Percentiles rank a stretch among this genome's conserved stretches.
phyloP scores from a whole-genome alignment of 2,329 filamentous ascomycete genomes.

The Zelopaecilomyces penicillatus region DNA sequence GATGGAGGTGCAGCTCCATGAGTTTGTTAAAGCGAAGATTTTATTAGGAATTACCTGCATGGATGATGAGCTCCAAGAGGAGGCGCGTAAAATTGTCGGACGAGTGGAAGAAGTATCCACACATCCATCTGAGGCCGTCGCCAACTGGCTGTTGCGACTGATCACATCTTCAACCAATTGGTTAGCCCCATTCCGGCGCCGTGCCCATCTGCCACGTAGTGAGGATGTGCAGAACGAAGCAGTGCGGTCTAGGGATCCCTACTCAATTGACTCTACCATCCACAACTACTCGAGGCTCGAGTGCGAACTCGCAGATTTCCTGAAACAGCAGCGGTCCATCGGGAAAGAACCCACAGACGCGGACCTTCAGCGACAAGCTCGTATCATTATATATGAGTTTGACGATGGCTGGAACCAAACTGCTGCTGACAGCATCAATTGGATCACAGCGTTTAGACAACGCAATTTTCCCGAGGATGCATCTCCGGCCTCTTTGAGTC shows the following conservation, averaged over 20 bases:
- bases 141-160: conserved; percentile 48
- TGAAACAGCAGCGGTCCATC: conserved; percentile 33
- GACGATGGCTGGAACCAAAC: conserved; percentile 59
- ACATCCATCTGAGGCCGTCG: conserved; percentile 40
- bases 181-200: conserved; percentile 47
- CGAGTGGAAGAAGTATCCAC: conserved; percentile 46
- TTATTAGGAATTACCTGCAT: conserved; percentile 50
- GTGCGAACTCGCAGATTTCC: conserved; percentile 45
- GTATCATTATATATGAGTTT: conserved; percentile 53
- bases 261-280: conserved; percentile 50
- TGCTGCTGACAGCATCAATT: conserved; percentile 46
- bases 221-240: conserved; percentile 44
- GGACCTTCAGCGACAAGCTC: conserved; percentile 47
- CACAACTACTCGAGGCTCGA: conserved; percentile 51
- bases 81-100: conserved; percentile 50
- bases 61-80: conserved; percentile 51
- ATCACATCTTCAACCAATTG: conserved; percentile 43
- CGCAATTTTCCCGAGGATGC: conserved; percentile 28
- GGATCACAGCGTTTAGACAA: conserved; percentile 45
- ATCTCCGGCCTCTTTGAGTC: background rate
- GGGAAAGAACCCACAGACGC: conserved; percentile 44
- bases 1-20: conserved; percentile 45
- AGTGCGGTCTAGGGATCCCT: conserved; percentile 43
- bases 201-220: conserved; percentile 48
- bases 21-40: conserved; percentile 42